Percentiles rank a stretch among this genome's conserved stretches.
phyloP scores from a whole-genome alignment of 1,139 yeast species.

The Meyerozyma guilliermondii region DNA sequence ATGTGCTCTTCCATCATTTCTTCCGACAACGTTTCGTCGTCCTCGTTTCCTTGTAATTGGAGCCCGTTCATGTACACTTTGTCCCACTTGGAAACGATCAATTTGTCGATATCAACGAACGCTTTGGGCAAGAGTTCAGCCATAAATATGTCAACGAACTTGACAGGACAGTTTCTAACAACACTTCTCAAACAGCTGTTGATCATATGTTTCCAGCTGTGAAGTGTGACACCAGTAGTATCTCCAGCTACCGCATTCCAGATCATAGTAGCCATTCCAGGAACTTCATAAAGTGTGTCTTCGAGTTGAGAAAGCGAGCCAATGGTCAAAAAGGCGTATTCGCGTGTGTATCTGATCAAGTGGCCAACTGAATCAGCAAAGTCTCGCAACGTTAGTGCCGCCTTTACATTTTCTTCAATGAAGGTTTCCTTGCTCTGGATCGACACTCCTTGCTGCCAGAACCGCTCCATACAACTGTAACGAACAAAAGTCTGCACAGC shows the following conservation, averaged over 20 bases:
- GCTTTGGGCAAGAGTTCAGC: constrained; percentile 72
- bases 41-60: constrained; percentile 62
- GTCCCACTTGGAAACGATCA: constrained; percentile 72
- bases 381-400: constrained; percentile 88
- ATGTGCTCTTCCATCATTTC: constrained; percentile 98
- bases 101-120: constrained; percentile 64
- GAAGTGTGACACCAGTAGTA: constrained; percentile 80
- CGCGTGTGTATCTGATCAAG: constrained; percentile 89
- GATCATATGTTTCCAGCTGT: constrained; percentile 96
- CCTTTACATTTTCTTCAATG: constrained; percentile 89
- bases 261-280: constrained; percentile 67
- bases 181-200: constrained; percentile 84
- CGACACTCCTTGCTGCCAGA: constrained; percentile 98
- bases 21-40: constrained; percentile 84
- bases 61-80: constrained; percentile 66
- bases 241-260: constrained; percentile 89
- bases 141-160: constrained; percentile 65
- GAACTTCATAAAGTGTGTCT: constrained; percentile 82
- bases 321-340: constrained; percentile 85
- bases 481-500: constrained; percentile 89
- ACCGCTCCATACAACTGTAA: constrained; percentile 84
- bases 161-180: constrained; percentile 81
- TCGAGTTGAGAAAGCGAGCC: constrained; percentile 90
- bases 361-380: constrained; percentile 99
- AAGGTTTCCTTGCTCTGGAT: constrained; percentile 92